Conservation (phyloP, 1,139 yeast genomes). For the Lodderomyces theae region DNA sequence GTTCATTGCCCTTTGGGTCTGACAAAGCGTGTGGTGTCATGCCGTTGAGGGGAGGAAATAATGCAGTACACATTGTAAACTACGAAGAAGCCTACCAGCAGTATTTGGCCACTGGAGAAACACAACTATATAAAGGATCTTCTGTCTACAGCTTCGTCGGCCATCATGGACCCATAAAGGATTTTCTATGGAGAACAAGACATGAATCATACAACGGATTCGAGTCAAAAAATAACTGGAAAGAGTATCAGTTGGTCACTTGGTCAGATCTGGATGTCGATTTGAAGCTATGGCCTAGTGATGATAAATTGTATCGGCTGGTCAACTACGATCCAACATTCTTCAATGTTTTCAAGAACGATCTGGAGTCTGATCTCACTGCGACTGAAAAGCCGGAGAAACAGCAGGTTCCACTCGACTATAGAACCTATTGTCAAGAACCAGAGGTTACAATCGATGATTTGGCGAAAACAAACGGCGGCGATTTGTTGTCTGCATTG, state of each 20-base stretch:
- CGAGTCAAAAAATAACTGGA: conserved; percentile 53
- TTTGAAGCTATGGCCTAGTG: conserved; percentile 76
- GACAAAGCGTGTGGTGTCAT: conserved; percentile 76
- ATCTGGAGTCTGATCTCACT: conserved; percentile 19
- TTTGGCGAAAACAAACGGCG: conserved; percentile 28
- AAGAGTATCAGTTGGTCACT: conserved; percentile 85
- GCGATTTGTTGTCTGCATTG: conserved; percentile 38
- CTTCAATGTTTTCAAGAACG: conserved; percentile 26
- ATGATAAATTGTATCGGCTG: conserved; percentile 54
- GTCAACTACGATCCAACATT: conserved; percentile 54
- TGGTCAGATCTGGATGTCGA: conserved; percentile 88
- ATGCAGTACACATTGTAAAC: conserved; percentile 68
- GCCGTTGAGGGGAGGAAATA: conserved; percentile 86
- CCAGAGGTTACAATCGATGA: conserved; percentile 40
- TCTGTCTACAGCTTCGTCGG: conserved; percentile 71
- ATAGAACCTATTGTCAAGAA: conserved; percentile 38
- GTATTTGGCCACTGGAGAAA: conserved; percentile 26
- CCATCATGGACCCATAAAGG: conserved; percentile 80
- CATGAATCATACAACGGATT: conserved; percentile 34
- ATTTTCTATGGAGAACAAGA: conserved; percentile 80
- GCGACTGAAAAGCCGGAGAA: conserved; percentile 10
- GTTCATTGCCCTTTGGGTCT: conserved; percentile 84
- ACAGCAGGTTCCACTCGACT: conserved; percentile 18
- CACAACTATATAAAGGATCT: conserved; percentile 27
- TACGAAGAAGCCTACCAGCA: conserved; percentile 46